A percentile compares a stretch with the other conserved stretches of the same genome.
phyloP scores from a whole-genome alignment of 1,139 yeast genomes.

The Lodderomyces elongisporus region DNA sequence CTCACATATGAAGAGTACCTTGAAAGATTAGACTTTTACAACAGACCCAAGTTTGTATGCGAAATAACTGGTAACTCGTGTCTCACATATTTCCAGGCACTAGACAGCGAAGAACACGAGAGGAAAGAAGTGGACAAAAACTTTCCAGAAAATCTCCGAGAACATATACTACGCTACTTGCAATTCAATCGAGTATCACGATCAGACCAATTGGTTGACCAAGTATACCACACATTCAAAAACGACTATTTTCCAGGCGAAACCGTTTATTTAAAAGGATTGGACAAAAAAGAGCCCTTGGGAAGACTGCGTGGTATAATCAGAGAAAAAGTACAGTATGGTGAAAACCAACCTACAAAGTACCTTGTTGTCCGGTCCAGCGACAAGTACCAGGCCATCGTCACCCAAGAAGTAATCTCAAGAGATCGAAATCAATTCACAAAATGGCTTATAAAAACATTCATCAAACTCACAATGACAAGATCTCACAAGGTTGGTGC shows the following conservation, averaged over 20 bases:
- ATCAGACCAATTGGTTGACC: slow-evolving; percentile 82
- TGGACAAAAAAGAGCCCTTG: slow-evolving; percentile 7
- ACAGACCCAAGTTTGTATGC: slow-evolving; percentile 78
- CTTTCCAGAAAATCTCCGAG: slow-evolving; percentile 89
- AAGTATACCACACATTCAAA: slow-evolving; percentile 69
- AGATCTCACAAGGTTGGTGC: slow-evolving; percentile 86
- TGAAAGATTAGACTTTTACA: slow-evolving; percentile 63
- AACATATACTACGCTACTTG: slow-evolving; percentile 78
- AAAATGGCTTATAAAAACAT: slow-evolving; percentile 83
- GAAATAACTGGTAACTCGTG: slow-evolving; percentile 95
- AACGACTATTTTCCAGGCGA: slow-evolving; percentile 93
- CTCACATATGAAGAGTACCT: slow-evolving; percentile 69
- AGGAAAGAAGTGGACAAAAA: slow-evolving; percentile 67
- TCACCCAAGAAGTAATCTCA: slow-evolving; percentile 67
- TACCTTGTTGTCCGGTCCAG: slow-evolving; percentile 60
- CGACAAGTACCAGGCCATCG: slow-evolving; percentile 56
- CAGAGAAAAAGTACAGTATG: slow-evolving; percentile 45
- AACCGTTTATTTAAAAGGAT: slow-evolving; percentile 56
- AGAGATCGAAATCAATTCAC: slow-evolving; percentile 87
- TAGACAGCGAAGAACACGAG: slow-evolving; percentile 65
- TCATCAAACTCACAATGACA: slow-evolving; percentile 76
- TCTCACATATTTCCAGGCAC: slow-evolving; percentile 84
- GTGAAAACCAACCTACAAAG: slow-evolving; percentile 53
- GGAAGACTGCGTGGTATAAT: slow-evolving; percentile 25
- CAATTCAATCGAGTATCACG: slow-evolving; percentile 84